Evolutionary conservation across 176 grass and related monocot species (phyloP), one percentile per base, ranked within the genome.

Genomic region (Musa schizocarpa): DNA sequence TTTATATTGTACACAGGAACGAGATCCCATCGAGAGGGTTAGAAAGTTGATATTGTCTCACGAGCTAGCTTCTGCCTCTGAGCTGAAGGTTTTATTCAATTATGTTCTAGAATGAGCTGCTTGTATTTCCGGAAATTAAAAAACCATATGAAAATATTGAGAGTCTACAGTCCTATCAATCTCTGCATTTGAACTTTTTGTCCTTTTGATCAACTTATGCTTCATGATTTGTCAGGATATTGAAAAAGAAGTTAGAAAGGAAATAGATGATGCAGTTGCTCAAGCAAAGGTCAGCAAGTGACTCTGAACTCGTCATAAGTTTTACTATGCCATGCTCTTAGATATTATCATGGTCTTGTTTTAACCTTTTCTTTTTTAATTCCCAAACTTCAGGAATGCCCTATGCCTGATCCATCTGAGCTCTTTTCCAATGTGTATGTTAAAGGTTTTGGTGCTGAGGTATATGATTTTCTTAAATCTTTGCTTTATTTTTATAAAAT

Each of bases 351-450:
- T 76, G 74, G 34, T 43, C 34, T 5, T 58, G 13, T 17, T 75
- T 76, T 11, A n/a, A 67, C 27, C 16, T 54, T 23, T 4, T 43
- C 34, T 6, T 6, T 43, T 74, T 82, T 66, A 21, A 13, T 73
- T 70, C 10, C 20, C 67, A 78, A 58, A 22, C 1, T 63, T 13
- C 87, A 98, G 94, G 90, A 91, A 83, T 84, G 82, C 52, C 88
- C 90, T 0, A 91, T 98, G 90, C 94, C 86, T 13, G 88, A 93
- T 66, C 56, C 84, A 16, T 93, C 74, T 75, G 94, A 91, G 71
- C 90, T 98, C 9, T 98, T 98, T 74, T 93, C 68, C 20, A 88
- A 97, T 59, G 84, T 97, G 2, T 90, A 88, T 68, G 88, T 87
- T 1, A 93, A 98, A 53, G 94, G 83, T 85, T 93, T 68, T 17